phyloP scores from a whole-genome alignment of 148 eudicot species.

The Bassia scoparia region DNA sequence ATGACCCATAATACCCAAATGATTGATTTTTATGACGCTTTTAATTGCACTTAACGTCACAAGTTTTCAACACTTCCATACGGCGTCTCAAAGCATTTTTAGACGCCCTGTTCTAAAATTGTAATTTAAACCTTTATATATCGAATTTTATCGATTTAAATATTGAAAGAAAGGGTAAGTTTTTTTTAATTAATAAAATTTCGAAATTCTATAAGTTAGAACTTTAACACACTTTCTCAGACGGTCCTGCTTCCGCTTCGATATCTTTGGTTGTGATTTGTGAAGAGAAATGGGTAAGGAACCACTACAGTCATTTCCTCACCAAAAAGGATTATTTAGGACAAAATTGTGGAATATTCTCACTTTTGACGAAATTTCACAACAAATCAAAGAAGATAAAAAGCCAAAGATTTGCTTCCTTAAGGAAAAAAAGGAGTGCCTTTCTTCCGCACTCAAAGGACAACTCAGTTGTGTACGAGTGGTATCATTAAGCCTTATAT shows the following conservation, averaged over 20 bases:
- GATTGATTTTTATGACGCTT: not conserved
- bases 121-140: no score
- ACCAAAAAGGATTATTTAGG: not conserved
- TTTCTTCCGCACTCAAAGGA: no score
- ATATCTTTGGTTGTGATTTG: not conserved
- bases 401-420: not conserved
- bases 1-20: slow-evolving; percentile 11
- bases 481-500: no score
- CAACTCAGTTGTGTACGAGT: no score
- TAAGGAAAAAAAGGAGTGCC: not conserved
- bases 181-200: no score
- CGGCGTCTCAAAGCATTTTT: no score
- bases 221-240: no score
- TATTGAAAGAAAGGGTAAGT: no score
- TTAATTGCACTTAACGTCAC: not conserved
- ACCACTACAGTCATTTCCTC: not conserved
- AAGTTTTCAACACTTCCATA: not conserved
- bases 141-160: no score
- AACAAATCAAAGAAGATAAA: slow-evolving; percentile 7
- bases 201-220: no score
- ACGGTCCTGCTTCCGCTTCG: no score
- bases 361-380: not conserved
- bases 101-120: no score
- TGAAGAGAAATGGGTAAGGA: slow-evolving; percentile 7
- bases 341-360: slow-evolving; percentile 2